Evolutionary conservation across 768 basidiomycete genomes (phyloP).

Genomic region (Serpula lacrymans): DNA sequence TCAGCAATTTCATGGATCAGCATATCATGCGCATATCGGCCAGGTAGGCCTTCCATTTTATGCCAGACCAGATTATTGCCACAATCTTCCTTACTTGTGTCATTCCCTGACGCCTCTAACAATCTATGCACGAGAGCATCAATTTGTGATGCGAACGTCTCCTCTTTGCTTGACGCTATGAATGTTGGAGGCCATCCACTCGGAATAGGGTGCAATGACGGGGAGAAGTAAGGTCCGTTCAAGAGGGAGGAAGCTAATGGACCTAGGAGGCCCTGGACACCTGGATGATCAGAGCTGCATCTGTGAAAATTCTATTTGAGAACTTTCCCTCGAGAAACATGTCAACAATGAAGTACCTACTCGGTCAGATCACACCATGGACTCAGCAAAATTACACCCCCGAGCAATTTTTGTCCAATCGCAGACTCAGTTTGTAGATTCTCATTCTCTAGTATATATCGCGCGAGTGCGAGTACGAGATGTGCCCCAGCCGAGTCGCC

Average conservation of each 20-base stretch:
- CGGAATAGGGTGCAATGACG: neutral
- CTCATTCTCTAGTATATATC: too few species aligned
- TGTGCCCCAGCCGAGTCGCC: conserved; percentile 41
- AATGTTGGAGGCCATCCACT: neutral
- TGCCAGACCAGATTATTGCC: neutral
- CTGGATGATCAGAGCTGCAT: neutral
- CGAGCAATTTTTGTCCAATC: too few species aligned
- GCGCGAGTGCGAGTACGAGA: conserved; percentile 22
- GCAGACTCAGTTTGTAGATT: too few species aligned
- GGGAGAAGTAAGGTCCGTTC: neutral
- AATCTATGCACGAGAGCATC: neutral
- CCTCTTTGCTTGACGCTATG: neutral
- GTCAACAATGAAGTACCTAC: too few species aligned
- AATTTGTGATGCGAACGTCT: neutral
- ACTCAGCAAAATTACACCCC: too few species aligned
- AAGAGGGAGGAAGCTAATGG: neutral
- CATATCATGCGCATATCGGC: neutral
- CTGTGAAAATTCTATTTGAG: too few species aligned
- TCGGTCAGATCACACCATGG: too few species aligned
- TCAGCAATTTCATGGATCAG: neutral
- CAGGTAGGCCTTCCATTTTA: neutral
- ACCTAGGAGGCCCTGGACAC: neutral
- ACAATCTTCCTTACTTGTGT: too few species aligned
- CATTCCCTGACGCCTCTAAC: too few species aligned
- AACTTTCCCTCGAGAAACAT: too few species aligned